Base-by-base conservation (phyloP, 1,284 basidiomycete species). In the Naganishia albida region DNA sequence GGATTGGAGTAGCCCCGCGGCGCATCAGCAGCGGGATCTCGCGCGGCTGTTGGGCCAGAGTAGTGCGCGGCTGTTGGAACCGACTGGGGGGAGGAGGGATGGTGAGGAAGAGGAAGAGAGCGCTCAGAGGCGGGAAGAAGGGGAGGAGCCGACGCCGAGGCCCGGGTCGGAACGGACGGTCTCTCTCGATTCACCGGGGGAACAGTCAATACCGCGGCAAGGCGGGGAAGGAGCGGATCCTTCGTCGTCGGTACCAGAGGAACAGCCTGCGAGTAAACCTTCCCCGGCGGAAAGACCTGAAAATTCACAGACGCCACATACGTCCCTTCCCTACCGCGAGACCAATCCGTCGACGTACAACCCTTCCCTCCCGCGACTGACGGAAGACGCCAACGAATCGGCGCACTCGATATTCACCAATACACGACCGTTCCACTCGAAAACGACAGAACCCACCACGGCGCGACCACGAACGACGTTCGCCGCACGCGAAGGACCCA, bases 61-160 rank as follows among this genome's bases (percentile, higher is more conserved):
- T 40, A 63, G 38, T 51, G 64, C 48, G 57, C 40, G 12, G 62
- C 68, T 64, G 67, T 66, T 18, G 42, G 26, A 46, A 12, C 15
- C 40, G 18, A 42, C 7, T 20, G 39, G n/a, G n/a, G n/a, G n/a
- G n/a, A n/a, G n/a, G n/a, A n/a, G 34, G 39, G 7, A 69, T 70
- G 65, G 44, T 49, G 12, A 55, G 65, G 26, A 43, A 67, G 50
- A 59, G 30, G 18, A n/a, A 44, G 18, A 42, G 52, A 40, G 8
- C 18, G 20, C 38, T 0, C 23, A 56, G 25, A 40, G 25, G 26
- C 23, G 23, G 7, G 20, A 20, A 13, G 2, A 12, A 23, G 46
- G 23, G 20, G 46, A 48, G 20, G 46, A 48, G 23, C 10, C 18
- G 46, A 25, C 23, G 46, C 10, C 18, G 26, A 15, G 15, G 25